Evolutionary conservation across 1,284 basidiomycete genomes (phyloP).

Genomic region (Vanrija sp.): DNA sequence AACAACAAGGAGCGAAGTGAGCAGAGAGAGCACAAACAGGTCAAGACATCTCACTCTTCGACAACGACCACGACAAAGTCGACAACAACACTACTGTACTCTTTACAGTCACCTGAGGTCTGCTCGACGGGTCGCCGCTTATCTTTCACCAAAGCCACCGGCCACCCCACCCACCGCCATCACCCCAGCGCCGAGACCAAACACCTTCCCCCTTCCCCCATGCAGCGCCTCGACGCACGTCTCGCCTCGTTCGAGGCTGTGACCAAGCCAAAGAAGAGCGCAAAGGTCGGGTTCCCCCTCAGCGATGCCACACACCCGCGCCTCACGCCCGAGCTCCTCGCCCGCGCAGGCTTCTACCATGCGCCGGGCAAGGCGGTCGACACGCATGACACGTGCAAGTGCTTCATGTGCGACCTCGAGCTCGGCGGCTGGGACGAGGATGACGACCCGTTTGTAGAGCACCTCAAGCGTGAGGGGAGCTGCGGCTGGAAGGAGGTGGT

Average conservation of each 20-base stretch:
- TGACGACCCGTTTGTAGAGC: conserved; percentile 76
- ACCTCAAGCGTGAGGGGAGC: conserved; percentile 60
- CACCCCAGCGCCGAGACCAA: neutral
- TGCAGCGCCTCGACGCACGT: conserved; percentile 38
- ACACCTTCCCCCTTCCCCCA: conserved; percentile 11
- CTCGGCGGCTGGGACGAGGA: conserved; percentile 71
- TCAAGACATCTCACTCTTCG: neutral
- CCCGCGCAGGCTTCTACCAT: conserved; percentile 78
- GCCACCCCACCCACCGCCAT: no score
- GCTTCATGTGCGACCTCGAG: conserved; percentile 70
- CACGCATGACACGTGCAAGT: conserved; percentile 50
- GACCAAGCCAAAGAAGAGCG: conserved; percentile 24
- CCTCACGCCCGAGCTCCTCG: conserved; percentile 65
- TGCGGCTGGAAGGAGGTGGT: conserved; percentile 74
- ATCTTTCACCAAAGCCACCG: no score
- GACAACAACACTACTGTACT: no score
- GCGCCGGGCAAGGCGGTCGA: conserved; percentile 16
- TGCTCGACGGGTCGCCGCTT: no score
- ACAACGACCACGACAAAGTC: no score
- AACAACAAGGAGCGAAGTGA: neutral
- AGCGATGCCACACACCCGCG: conserved; percentile 36
- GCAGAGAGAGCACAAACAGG: neutral
- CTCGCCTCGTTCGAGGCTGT: conserved; percentile 32
- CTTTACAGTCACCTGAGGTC: no score
- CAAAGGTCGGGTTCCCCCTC: conserved; percentile 41